A percentile compares a stretch with the other conserved stretches of the same genome.
phyloP scores from a whole-genome alignment of 2,329 filamentous ascomycete genomes.

The Exophiala bonariae region DNA sequence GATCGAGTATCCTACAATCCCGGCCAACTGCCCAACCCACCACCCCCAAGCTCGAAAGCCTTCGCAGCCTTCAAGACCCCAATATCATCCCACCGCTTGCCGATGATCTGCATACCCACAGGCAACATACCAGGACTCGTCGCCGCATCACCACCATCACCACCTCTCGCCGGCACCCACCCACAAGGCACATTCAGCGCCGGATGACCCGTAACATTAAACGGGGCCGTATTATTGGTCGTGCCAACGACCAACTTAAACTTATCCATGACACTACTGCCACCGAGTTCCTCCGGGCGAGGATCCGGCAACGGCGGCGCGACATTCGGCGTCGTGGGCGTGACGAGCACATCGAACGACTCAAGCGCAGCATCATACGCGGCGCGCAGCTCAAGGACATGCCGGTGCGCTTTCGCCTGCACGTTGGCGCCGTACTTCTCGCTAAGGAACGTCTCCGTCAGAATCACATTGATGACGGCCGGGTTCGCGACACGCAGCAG shows the following conservation, averaged over 20 bases:
- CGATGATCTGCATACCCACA: constrained; percentile 58
- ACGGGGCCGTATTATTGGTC: constrained; percentile 47
- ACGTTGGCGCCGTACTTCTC: constrained; percentile 33
- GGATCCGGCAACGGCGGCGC: constrained; percentile 42
- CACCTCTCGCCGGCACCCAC: constrained; percentile 41
- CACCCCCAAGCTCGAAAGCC: constrained; percentile 30
- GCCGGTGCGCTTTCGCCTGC: constrained; percentile 48
- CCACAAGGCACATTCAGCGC: constrained; percentile 49
- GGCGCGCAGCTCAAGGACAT: constrained; percentile 47
- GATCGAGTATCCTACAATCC: too few relatives aligned
- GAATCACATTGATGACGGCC: constrained; percentile 45
- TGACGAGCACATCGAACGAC: constrained; percentile 50
- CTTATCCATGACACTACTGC: constrained; percentile 40
- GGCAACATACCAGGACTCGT: constrained; percentile 45
- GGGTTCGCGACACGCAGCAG: constrained; percentile 46
- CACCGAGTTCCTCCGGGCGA: constrained; percentile 23
- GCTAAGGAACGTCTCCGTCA: constrained; percentile 38
- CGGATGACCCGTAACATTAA: constrained; percentile 54
- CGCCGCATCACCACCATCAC: constrained; percentile 15
- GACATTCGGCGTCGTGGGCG: constrained; percentile 49
- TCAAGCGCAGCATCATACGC: constrained; percentile 49
- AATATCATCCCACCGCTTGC: constrained; percentile 34
- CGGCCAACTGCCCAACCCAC: constrained; percentile 19
- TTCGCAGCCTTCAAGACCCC: constrained; percentile 32
- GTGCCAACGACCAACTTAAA: constrained; percentile 46